These are phyloP conservation scores for Raphanus hybrid DNA, from an alignment of 441 rosid genomes.

Conservation along the genomic window DNA sequence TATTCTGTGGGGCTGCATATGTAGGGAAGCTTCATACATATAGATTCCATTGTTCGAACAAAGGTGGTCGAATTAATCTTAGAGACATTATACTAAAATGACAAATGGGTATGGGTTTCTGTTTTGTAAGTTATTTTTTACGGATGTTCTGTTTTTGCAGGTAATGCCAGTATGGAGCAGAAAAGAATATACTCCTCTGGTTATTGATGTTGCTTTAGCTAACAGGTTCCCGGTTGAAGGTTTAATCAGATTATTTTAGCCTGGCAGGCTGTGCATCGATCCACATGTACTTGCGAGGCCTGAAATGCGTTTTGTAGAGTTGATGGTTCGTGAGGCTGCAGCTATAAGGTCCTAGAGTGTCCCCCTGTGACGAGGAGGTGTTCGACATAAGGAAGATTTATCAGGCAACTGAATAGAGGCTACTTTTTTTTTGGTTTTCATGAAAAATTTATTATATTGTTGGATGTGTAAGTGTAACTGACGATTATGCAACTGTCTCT, in stretches of 20 bases:
- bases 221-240: slow-evolving; percentile 13
- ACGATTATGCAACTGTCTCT: slow-evolving; percentile 7
- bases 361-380: neutral
- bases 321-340: slow-evolving; percentile 18
- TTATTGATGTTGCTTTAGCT: too few relatives aligned
- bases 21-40: slow-evolving; percentile 18
- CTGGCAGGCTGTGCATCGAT: neutral
- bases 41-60: neutral
- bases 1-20: slow-evolving; percentile 6
- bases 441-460: neutral
- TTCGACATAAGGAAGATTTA: neutral
- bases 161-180: too few relatives aligned
- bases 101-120: slow-evolving; percentile 15
- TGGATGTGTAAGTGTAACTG: neutral
- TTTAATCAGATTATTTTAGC: neutral
- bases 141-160: too few relatives aligned
- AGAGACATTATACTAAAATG: slow-evolving; percentile 12
- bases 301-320: neutral
- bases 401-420: neutral
- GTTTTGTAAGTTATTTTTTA: too few relatives aligned
- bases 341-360: neutral
- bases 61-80: slow-evolving; percentile 3
- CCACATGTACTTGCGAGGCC: neutral
- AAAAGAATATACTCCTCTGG: too few relatives aligned
- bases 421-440: too few relatives aligned